Evolutionary conservation across 2,329 filamentous ascomycete species (phyloP).

Genomic region (Immersiporthe knoxdaviesiana): DNA sequence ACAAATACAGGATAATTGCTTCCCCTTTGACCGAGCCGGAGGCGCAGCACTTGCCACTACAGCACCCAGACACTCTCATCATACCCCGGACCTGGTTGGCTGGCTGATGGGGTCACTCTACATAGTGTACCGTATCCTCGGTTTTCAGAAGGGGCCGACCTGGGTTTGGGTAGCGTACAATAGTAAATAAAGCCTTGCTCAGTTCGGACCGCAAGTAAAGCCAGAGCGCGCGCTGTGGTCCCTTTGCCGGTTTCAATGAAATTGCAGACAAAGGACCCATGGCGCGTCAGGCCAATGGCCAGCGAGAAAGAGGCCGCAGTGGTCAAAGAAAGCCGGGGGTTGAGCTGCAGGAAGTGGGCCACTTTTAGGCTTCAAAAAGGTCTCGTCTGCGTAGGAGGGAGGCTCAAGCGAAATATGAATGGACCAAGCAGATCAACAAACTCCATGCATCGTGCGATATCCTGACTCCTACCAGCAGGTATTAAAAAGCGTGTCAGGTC

Average conservation of each 20-base stretch:
- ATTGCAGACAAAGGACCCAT: neutral
- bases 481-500: neutral
- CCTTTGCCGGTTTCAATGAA: neutral
- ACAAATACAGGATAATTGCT: no score
- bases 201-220: no score
- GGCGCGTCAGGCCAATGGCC: neutral
- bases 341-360: neutral
- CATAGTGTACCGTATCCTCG: neutral
- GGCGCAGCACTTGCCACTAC: no score
- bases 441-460: neutral
- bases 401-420: slow-evolving; percentile 3
- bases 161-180: neutral
- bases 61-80: neutral
- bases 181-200: no score
- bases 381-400: neutral
- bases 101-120: neutral
- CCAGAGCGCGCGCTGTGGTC: neutral
- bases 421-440: no score
- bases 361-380: neutral
- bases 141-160: neutral
- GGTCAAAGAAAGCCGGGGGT: neutral
- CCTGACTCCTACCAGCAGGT: neutral
- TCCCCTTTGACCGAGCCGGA: no score
- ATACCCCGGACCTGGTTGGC: neutral
- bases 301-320: neutral